These are phyloP conservation scores for Kwoniella dejecticola DNA, from an alignment of 768 basidiomycete genomes.

Conservation along the genomic window DNA sequence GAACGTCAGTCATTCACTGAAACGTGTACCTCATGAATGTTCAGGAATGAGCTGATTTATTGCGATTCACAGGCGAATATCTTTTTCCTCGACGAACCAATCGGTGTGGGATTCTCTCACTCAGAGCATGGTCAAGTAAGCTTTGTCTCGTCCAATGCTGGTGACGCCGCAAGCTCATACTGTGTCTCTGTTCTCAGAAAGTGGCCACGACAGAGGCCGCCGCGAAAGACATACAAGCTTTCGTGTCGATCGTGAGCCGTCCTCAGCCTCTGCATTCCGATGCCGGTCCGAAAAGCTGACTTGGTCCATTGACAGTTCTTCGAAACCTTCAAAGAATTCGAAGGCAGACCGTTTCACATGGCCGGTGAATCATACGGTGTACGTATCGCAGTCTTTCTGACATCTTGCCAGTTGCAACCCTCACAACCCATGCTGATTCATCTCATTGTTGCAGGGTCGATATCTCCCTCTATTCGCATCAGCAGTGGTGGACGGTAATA, in stretches of 20 bases:
- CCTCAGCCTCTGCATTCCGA: neutral
- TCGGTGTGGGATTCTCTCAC: slow-evolving; percentile 56
- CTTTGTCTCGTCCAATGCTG: no score
- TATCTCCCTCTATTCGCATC: slow-evolving; percentile 65
- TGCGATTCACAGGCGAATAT: slow-evolving; percentile 49
- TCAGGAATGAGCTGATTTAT: neutral
- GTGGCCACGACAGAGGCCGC: slow-evolving; percentile 79
- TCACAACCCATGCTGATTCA: slow-evolving; percentile 1
- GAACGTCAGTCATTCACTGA: slow-evolving; percentile 31
- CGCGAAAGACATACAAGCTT: slow-evolving; percentile 72
- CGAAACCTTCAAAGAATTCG: slow-evolving; percentile 72
- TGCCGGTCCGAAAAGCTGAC: slow-evolving; percentile 7
- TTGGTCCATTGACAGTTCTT: slow-evolving; percentile 62
- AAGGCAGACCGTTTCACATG: slow-evolving; percentile 69
- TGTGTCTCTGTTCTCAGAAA: slow-evolving; percentile 57
- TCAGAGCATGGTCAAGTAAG: slow-evolving; percentile 64
- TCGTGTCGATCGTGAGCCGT: slow-evolving; percentile 63
- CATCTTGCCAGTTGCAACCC: neutral
- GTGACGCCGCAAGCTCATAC: no score
- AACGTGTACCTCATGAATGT: neutral
- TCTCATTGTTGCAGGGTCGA: slow-evolving; percentile 32
- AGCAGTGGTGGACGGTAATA: slow-evolving; percentile 74
- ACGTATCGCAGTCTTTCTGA: slow-evolving; percentile 33
- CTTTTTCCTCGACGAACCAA: slow-evolving; percentile 65
- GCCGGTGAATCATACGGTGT: slow-evolving; percentile 76